Conservation (phyloP, 257 asterid species). For the Solanum sejunctum region DNA sequence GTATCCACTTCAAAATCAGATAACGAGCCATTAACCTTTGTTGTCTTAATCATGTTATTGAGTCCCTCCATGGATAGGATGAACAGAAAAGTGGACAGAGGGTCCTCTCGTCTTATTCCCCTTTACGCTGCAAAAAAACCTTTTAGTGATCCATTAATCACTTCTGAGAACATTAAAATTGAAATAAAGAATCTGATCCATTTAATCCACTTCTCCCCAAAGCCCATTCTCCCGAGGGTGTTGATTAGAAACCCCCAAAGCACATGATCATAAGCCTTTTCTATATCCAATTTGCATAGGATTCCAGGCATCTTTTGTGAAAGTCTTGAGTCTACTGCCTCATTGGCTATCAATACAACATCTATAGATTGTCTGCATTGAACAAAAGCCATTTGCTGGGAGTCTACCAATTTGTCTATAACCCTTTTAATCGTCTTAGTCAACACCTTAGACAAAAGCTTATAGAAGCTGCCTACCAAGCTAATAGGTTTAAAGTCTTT, state of each 20-base stretch:
- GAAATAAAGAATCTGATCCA: not conserved
- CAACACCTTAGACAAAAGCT: not conserved
- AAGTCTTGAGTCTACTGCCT: not conserved
- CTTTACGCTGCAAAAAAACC: not conserved
- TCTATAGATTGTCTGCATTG: not conserved
- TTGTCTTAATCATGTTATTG: not conserved
- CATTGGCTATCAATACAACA: not conserved
- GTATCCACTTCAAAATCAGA: not conserved
- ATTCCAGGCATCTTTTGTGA: not conserved
- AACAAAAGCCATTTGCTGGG: not conserved
- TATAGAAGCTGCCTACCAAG: not conserved
- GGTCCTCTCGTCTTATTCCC: not conserved
- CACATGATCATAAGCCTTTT: not conserved
- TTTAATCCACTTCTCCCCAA: not conserved
- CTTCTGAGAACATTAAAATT: not conserved
- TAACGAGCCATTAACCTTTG: not conserved
- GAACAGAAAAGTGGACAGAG: too few species aligned
- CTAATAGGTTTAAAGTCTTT: not conserved
- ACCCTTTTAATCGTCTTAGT: not conserved
- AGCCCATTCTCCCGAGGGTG: not conserved
- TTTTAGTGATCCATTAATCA: not conserved
- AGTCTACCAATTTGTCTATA: not conserved
- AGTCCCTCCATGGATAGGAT: too few species aligned
- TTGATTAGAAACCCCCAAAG: not conserved
- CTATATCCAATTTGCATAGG: not conserved